Evolutionary conservation across 306 rosid species (phyloP), one percentile per base, ranked within the genome.

Genomic region (Pterocarpus santalinus): DNA sequence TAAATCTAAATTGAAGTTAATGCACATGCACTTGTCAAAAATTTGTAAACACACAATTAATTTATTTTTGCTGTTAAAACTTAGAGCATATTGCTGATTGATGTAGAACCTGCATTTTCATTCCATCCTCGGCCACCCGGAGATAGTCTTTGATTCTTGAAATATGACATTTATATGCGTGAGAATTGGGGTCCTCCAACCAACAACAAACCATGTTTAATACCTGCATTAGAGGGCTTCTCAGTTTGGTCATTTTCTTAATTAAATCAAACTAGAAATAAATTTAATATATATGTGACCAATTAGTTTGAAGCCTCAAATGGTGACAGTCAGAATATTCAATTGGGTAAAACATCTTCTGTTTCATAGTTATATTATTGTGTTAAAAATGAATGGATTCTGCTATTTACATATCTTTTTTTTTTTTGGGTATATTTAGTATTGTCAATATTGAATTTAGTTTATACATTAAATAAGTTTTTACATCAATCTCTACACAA

Each of bases 81-180:
- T 46, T 14, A 7, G 28, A 22, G 28, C 28, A 22, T 15, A 70
- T 36, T 33, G 2, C 14, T 53, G 22, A n/a, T 53, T 53, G 3
- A 9, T 38, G 22, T 60, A 47, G 73, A 55, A 89, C 97, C 95
- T 91, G 97, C 97, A 93, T 90, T 89, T 93, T 93, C 94, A 93
- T 83, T 65, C 97, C 97, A 82, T 93, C 97, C 86, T 93, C 97
- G 2, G 97, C 97, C 8, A 93, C 63, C 97, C 97, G 91, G 7
- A 90, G 90, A 82, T 91, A 93, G 64, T 93, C 97, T 86, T 88
- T 88, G 85, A 93, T 83, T 89, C 93, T 90, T 61, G 91, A 76
- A 80, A 94, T 85, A 81, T 94, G 98, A 77, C n/a, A 33, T 79
- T 72, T 84, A 73, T 17, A 94, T n/a, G 93, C 90, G 9, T 94